Base-by-base conservation (phyloP, 2,329 filamentous ascomycete species). In the Talaromyces sp. region DNA sequence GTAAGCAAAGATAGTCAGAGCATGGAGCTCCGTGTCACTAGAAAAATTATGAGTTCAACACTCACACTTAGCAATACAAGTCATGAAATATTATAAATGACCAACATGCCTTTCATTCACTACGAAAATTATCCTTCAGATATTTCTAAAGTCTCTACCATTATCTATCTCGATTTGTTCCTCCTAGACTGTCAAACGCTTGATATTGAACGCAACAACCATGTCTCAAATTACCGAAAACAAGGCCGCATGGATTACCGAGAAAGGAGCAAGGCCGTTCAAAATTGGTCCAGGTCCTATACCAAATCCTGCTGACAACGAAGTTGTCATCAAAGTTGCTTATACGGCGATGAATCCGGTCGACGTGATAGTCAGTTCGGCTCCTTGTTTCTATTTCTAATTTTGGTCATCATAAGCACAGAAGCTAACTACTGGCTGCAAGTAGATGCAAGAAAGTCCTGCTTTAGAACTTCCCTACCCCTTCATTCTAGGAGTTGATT, bases 401-500 rank as follows among this genome's bases (percentile, higher is more conserved):
- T n/a, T 4, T 22, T 35, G 3, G 3, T 15, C 17, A 17, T 56
- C n/a, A 37, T 22, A 2, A 5, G 15, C 33, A 9, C 3, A 6
- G 11, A 9, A 39, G 19, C 33, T 56, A 7, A 56, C 4, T 3
- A 0, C 4, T 22, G 4, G 15, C 11, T 35, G 8, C 4, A 25
- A 25, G 3, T 57, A 63, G 61, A 56, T 33, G 9, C 61, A 57
- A 25, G 33, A 52, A n/a, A 39, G 19, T 4, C n/a, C 37, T 3
- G 3, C 27, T 5, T 5, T 56, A 3, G 39, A 70, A 4, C 43
- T 74, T 13, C 63, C 69, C 15, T 79, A 78, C 47, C 77, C 77
- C 2, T 67, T 69, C 8, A 70, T 78, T 25, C 68, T 79, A 22
- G 81, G 81, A 3, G 71, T 69, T 13, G 81, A 83, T 67, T 72